Percentiles rank a stretch among this genome's conserved stretches.
phyloP scores from a whole-genome alignment of 345 rosid genomes.

The Gossypium bickii region DNA sequence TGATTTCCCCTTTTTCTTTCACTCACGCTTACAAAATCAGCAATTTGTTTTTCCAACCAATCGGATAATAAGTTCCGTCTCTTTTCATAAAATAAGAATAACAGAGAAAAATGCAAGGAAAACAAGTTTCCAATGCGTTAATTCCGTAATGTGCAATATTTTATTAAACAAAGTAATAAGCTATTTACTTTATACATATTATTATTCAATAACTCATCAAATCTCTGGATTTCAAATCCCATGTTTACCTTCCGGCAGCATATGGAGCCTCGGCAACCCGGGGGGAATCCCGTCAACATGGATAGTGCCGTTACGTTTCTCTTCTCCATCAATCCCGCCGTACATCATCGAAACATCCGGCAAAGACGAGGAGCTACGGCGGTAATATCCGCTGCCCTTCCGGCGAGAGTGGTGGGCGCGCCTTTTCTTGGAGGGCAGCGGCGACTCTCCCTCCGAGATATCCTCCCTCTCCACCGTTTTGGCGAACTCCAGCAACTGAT shows the following conservation, averaged over 20 bases:
- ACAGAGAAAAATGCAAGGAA: neutral
- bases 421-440: slow-evolving; percentile 24
- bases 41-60: neutral
- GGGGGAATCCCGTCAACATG: slow-evolving; percentile 70
- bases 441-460: slow-evolving; percentile 48
- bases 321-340: slow-evolving; percentile 47
- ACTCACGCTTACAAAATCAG: neutral
- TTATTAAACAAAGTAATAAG: neutral
- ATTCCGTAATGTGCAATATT: neutral
- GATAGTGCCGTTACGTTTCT: slow-evolving; percentile 56
- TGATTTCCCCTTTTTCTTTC: neutral
- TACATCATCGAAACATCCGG: slow-evolving; percentile 71
- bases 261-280: slow-evolving; percentile 76
- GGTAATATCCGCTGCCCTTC: slow-evolving; percentile 49
- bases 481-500: slow-evolving; percentile 84
- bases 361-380: slow-evolving; percentile 60
- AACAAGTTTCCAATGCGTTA: neutral
- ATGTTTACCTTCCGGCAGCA: slow-evolving; percentile 68
- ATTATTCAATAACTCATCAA: neutral
- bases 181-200: neutral
- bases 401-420: slow-evolving; percentile 22
- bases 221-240: slow-evolving; percentile 15
- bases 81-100: neutral
- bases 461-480: slow-evolving; percentile 66
- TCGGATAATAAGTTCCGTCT: neutral